Evolutionary conservation across 139 green algal species (phyloP), one percentile per base, ranked within the genome.

Genomic region (Volvox reticuliferus): DNA sequence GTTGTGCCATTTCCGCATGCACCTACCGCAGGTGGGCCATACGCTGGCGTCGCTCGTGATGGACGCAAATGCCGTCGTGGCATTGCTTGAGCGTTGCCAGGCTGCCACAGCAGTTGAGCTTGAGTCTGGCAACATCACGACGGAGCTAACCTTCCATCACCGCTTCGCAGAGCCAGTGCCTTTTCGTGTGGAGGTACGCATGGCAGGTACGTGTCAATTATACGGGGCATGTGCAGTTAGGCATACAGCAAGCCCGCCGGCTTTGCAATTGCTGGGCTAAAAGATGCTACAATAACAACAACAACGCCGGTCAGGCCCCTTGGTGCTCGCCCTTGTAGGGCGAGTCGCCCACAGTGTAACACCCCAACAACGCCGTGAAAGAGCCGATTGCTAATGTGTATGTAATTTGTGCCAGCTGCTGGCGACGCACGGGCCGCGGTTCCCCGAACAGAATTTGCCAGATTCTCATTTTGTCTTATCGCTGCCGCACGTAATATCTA

Each of bases 371-470:
- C 5, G 44, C 9, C 44, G 44, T 55, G 44, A 55, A n/a, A 55
- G 44, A 55, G 44, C 44, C 44, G 44, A 55, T 55, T 55, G 44
- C 44, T 55, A 9, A 55, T 55, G 44, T 55, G 44, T 55, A 55
- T 55, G 44, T 55, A 9, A 5, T 55, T 55, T 55, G 44, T 55
- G 61, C 83, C 20, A 84, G 33, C 71, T 89, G 89, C 36, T 65
- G 55, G 13, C 91, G 77, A 14, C 88, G 76, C n/a, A n/a, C n/a
- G n/a, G 3, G 86, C 82, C 17, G 88, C 92, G 1, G 78, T 92
- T 68, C 92, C 92, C 30, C 77, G 81, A 18, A 94, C 19, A 0
- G 84, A 89, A 79, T 94, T 94, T 35, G 30, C 71, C 20, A 88
- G 88, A 33, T 94, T 88, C 0, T 80, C 44, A 63, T 87, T 76